Percentiles rank a stretch among this genome's conserved stretches.
These are phyloP conservation scores for Cystobasidium onofrii DNA, from an alignment of 768 basidiomycete genomes.

Conservation along the genomic window DNA sequence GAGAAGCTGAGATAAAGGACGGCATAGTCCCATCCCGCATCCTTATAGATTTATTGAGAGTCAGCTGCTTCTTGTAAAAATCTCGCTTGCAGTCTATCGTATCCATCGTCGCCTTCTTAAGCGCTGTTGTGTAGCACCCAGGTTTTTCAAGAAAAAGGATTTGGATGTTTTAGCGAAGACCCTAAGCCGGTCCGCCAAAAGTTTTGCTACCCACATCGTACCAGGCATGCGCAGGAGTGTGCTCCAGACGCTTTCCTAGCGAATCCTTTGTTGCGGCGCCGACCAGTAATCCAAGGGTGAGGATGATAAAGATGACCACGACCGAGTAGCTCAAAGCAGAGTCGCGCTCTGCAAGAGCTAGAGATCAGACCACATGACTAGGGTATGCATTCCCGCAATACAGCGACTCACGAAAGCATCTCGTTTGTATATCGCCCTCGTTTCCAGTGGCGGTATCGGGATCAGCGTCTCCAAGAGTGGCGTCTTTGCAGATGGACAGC, in stretches of 20 bases:
- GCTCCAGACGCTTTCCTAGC: constrained; percentile 31
- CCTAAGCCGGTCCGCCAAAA: too few relatives aligned
- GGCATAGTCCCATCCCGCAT: too few relatives aligned
- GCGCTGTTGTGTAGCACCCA: too few relatives aligned
- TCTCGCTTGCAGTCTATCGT: too few relatives aligned
- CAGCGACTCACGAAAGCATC: constrained; percentile 50
- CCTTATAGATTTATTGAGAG: too few relatives aligned
- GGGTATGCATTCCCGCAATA: too few relatives aligned
- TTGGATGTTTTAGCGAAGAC: too few relatives aligned
- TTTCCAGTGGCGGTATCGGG: constrained; percentile 48
- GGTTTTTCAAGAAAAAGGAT: too few relatives aligned
- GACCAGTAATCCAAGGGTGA: constrained; percentile 36
- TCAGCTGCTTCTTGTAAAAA: too few relatives aligned
- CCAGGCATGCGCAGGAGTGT: neutral
- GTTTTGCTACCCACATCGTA: neutral
- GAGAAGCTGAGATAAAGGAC: too few relatives aligned
- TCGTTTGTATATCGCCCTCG: constrained; percentile 49
- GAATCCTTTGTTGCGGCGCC: constrained; percentile 38
- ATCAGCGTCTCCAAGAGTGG: constrained; percentile 44
- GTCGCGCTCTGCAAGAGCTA: constrained; percentile 39
- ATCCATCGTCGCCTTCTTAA: neutral
- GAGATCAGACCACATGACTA: too few relatives aligned
- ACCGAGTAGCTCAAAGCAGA: constrained; percentile 40
- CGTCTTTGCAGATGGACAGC: constrained; percentile 46
- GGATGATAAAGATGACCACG: constrained; percentile 40